Evolutionary conservation across 2,329 filamentous ascomycete genomes (phyloP), one percentile per base, ranked within the genome.

Genomic region (Claviceps fusiformis): DNA sequence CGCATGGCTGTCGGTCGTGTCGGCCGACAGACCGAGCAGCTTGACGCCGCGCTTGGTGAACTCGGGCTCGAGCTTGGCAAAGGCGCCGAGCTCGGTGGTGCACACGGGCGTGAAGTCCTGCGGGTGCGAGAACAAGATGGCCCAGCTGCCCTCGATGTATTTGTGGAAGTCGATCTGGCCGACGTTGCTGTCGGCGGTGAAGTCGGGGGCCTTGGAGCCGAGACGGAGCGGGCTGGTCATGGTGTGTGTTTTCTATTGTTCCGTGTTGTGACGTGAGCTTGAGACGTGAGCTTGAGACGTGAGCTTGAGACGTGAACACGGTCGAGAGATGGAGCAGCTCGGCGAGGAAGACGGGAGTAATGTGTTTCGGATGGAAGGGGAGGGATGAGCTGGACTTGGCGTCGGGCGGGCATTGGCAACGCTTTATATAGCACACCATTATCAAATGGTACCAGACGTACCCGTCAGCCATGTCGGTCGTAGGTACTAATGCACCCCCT

Each of bases 31-130:
- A 51, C 91, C 91, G 65, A 95, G 92, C 74, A 95, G 83, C 81
- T 95, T 95, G 65, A 92, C 88, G 60, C 83, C 83, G 60, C 90
- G 84, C 77, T 87, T 89, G 66, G 83, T 80, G 73, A 96, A 95
- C 72, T 95, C 89, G 64, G 83, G 81, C 75, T 89, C 84, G 60
- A 95, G 79, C 74, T 91, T 93, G 63, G 90, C 87, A 65, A 96
- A 95, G 57, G 90, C 90, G 59, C 90, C 91, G 59, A 96, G 85
- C 76, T 96, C 91, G 54, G 90, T 96, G 60, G 91, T 96, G 80
- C 91, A 96, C 57, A 95, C 91, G 54, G 91, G 91, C 1, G 91
- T 95, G 78, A 88, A 95, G 73, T 95, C 91, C 71, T 85, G 86
- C 3, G 88, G 88, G 75, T 92, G 88, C 37, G 85, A 89, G 78